Evolutionary conservation across 495 filamentous ascomycete genomes (phyloP).

Genomic region (Daldinia grandis): DNA sequence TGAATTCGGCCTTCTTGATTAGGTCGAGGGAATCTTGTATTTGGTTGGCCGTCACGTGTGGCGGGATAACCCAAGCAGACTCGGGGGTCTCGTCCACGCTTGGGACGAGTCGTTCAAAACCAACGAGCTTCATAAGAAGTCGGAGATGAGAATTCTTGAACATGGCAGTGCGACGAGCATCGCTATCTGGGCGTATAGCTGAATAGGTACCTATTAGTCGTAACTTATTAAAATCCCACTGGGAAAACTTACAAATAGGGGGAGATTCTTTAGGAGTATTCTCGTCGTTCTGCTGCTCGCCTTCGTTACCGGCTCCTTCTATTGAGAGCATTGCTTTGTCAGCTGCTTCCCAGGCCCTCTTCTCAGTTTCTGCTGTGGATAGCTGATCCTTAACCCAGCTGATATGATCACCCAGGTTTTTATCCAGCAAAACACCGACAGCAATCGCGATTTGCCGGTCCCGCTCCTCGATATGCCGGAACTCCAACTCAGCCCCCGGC

Average conservation of each 20-base stretch:
- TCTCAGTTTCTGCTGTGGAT: conserved; percentile 71
- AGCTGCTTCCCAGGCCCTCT: conserved; percentile 80
- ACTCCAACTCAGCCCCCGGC: conserved; percentile 78
- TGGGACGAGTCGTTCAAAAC: conserved; percentile 72
- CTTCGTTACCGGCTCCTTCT: conserved; percentile 40
- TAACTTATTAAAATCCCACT: background rate
- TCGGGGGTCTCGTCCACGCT: conserved; percentile 72
- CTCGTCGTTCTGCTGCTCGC: conserved; percentile 51
- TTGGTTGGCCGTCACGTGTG: conserved; percentile 65
- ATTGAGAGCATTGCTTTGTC: conserved; percentile 61
- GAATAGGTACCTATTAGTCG: conserved; percentile 14
- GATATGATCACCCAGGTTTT: conserved; percentile 75
- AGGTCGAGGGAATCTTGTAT: conserved; percentile 66
- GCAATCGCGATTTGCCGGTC: conserved; percentile 80
- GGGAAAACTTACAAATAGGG: conserved; percentile 54
- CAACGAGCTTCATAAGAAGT: conserved; percentile 80
- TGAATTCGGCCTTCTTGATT: conserved; percentile 76
- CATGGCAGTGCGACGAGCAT: conserved; percentile 74
- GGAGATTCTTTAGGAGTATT: conserved; percentile 51
- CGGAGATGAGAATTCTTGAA: conserved; percentile 92
- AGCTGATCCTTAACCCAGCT: conserved; percentile 82
- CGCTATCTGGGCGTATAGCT: conserved; percentile 73
- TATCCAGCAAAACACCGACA: conserved; percentile 78
- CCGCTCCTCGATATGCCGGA: conserved; percentile 70
- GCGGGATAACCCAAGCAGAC: conserved; percentile 81